Conservation (phyloP, 139 green algal species). For the Auxenochlorella pyrenoidosa region DNA sequence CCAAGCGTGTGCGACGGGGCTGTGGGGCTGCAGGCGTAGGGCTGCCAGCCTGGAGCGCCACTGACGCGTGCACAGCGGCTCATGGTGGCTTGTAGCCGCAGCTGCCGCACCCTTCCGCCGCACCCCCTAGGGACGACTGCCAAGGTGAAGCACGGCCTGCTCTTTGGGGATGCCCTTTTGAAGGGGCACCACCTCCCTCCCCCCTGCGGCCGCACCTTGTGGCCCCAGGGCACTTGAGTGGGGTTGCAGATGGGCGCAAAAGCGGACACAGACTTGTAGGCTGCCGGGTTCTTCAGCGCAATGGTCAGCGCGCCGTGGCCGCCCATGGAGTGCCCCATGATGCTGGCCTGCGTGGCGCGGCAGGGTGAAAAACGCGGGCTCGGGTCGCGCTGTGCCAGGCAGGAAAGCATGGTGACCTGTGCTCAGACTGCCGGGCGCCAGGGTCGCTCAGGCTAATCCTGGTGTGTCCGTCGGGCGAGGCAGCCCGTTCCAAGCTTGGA, state of each 20-base stretch:
- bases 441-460: background rate
- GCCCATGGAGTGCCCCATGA: slow-evolving; percentile 92
- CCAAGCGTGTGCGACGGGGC: too few species aligned
- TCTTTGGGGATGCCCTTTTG: too few species aligned
- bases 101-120: too few species aligned
- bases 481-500: background rate
- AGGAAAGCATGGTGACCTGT: too few species aligned
- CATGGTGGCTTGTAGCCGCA: too few species aligned
- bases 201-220: slow-evolving; percentile 74
- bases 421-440: background rate
- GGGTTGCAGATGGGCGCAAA: slow-evolving; percentile 97
- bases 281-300: slow-evolving; percentile 82
- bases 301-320: slow-evolving; percentile 92
- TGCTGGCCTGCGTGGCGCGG: slow-evolving; percentile 31
- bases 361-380: too few species aligned
- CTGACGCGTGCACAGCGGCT: too few species aligned
- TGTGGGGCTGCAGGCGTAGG: too few species aligned
- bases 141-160: too few species aligned
- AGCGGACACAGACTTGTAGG: slow-evolving; percentile 85
- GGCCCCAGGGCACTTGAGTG: slow-evolving; percentile 85
- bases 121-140: too few species aligned
- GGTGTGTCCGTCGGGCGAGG: too few species aligned
- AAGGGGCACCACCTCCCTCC: background rate
- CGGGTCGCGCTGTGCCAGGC: background rate
- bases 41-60: too few species aligned